These are phyloP conservation scores for Fusarium begoniae DNA, from an alignment of 2,329 filamentous ascomycete genomes.

Conservation along the genomic window DNA sequence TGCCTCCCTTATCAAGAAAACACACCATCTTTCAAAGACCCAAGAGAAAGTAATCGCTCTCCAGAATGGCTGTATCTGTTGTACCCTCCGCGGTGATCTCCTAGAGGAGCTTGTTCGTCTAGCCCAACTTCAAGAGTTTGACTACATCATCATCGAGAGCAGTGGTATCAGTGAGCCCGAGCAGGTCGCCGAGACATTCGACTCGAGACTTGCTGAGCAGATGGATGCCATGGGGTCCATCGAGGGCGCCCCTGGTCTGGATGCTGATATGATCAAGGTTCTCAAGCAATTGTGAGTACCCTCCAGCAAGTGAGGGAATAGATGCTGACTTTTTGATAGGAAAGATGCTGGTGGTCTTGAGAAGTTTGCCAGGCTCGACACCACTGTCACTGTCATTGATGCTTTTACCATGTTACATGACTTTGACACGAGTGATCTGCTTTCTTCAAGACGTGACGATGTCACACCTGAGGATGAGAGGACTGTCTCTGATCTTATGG, in stretches of 20 bases:
- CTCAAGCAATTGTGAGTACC: conserved; percentile 48
- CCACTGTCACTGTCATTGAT: conserved; percentile 77
- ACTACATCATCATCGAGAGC: conserved; percentile 78
- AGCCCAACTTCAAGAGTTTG: conserved; percentile 68
- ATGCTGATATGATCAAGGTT: conserved; percentile 48
- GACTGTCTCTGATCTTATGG: conserved; percentile 78
- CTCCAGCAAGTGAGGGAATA: background rate
- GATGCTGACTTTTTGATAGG: conserved; percentile 29
- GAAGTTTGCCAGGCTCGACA: conserved; percentile 73
- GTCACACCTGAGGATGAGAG: conserved; percentile 74
- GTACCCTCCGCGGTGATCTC: conserved; percentile 75
- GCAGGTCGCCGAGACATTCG: conserved; percentile 79
- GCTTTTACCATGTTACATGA: conserved; percentile 77
- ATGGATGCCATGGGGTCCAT: conserved; percentile 50
- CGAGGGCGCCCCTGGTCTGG: conserved; percentile 44
- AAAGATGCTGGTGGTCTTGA: conserved; percentile 70
- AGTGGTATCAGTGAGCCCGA: conserved; percentile 77
- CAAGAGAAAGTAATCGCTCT: conserved; percentile 73
- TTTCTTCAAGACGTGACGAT: conserved; percentile 70
- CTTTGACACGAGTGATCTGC: conserved; percentile 74
- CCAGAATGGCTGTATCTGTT: conserved; percentile 81
- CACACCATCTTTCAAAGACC: conserved; percentile 64
- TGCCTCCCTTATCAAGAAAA: conserved; percentile 66
- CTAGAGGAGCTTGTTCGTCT: conserved; percentile 74
- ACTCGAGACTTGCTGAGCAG: conserved; percentile 62